Evolutionary conservation across 1,139 yeast species (phyloP), one percentile per base, ranked within the genome.

Genomic region (Candida pseudoviswanathii): DNA sequence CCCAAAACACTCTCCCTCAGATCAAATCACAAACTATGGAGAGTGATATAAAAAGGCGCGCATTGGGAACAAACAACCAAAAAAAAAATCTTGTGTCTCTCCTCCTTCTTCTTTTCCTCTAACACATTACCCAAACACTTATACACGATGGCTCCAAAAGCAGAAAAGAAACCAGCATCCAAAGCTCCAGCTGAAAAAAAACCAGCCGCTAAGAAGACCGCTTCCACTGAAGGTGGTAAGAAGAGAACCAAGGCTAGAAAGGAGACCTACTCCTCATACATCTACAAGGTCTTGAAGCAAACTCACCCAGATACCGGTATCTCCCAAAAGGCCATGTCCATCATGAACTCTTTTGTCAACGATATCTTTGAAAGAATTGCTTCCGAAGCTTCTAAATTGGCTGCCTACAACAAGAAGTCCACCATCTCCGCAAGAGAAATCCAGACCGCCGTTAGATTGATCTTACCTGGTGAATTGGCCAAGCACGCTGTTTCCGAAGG

Each of bases 241-340:
- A 92, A 89, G 91, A 91, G 96, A 84, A 73, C 91, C 65, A 94
- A 92, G 88, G 80, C 95, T 67, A 90, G 99, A 86, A 92, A 91
- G 89, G 98, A 94, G 80, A 91, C 99, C 58, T 94, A 92, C 85
- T 91, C 97, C 60, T 91, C 98, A 58, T 94, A 94, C 81, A 94
- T 94, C 71, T 94, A 92, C 95, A 94, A 94, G 81, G 98, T 91
- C 64, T 86, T 92, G 76, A 90, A 92, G 81, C 97, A 94, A 84
- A 92, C 99, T 60, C 97, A 95, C 80, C 97, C 99, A 77, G 98
- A 94, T 77, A 94, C 99, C 58, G 99, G 99, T 91, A 94, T 94
- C 72, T 94, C 99, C 62, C 96, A 92, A 79, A 90, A 91, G 78
- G 97, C 99, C 63, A 94, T 94, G 97, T 91, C 97, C 54, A 94